Percentiles rank a stretch among this genome's conserved stretches.
phyloP scores from a whole-genome alignment of 768 basidiomycete genomes.

The Trichaptum fuscoviolaceum region DNA sequence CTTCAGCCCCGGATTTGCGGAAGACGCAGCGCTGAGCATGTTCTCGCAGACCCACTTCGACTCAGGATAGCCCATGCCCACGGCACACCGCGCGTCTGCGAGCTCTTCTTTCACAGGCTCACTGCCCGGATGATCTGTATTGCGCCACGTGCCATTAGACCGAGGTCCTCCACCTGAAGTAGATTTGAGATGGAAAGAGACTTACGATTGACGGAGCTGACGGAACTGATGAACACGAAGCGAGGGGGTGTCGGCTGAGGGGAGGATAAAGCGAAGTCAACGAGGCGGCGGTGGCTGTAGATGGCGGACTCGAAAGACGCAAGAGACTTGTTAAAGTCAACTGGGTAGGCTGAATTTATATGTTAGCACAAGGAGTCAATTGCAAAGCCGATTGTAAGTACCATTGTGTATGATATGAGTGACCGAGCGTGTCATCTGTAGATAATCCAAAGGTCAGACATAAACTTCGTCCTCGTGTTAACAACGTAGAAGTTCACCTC shows the following conservation, averaged over 20 bases:
- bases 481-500: conserved; percentile 17
- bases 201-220: conserved; percentile 23
- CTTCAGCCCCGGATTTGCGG: conserved; percentile 8
- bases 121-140: background rate
- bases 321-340: conserved; percentile 37
- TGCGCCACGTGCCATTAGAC: background rate
- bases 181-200: too few species aligned
- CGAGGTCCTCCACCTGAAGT: conserved; percentile 5
- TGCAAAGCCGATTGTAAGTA: background rate
- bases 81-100: conserved; percentile 20
- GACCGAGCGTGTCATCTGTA: conserved; percentile 21
- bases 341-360: conserved; percentile 27
- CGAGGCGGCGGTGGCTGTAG: conserved; percentile 31
- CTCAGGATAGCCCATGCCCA: conserved; percentile 33
- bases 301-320: conserved; percentile 40
- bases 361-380: too few species aligned
- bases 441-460: background rate
- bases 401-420: conserved; percentile 36
- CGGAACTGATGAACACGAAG: conserved; percentile 29
- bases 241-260: conserved; percentile 15
- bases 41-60: conserved; percentile 41
- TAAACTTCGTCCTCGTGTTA: too few species aligned
- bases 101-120: background rate
- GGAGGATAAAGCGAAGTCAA: conserved; percentile 32
- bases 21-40: conserved; percentile 28